Conservation (phyloP, 768 basidiomycete species). For the Coprinellus aureogranulatus region DNA sequence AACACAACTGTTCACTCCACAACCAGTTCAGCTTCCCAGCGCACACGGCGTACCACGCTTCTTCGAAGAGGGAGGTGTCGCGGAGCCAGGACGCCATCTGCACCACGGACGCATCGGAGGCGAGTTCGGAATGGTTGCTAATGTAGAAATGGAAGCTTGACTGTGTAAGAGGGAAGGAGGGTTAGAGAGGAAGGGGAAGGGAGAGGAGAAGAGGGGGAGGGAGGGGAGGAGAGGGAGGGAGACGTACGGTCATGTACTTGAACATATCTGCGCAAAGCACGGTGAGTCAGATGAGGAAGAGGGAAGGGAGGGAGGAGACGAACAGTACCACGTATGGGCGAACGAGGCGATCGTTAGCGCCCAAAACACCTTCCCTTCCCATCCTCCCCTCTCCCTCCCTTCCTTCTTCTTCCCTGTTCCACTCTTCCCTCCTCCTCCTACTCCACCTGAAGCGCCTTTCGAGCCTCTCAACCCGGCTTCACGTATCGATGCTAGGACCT, state of each 20-base stretch:
- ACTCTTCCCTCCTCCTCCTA: too few species aligned
- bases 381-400: background rate
- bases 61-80: slow-evolving; percentile 56
- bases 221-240: background rate
- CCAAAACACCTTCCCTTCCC: slow-evolving; percentile 13
- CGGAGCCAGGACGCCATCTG: slow-evolving; percentile 54
- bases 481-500: slow-evolving; percentile 10
- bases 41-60: slow-evolving; percentile 51
- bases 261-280: slow-evolving; percentile 28
- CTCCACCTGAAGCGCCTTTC: too few species aligned
- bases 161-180: slow-evolving; percentile 21
- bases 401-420: background rate
- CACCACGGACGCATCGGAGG: slow-evolving; percentile 13
- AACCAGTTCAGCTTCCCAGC: slow-evolving; percentile 55
- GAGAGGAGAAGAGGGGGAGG: background rate
- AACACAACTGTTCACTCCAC: slow-evolving; percentile 67
- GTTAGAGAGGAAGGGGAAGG: background rate
- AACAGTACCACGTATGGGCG: slow-evolving; percentile 37
- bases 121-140: slow-evolving; percentile 1
- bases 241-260: slow-evolving; percentile 26
- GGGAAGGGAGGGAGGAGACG: slow-evolving; percentile 6
- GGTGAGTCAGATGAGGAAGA: background rate
- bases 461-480: too few species aligned
- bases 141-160: slow-evolving; percentile 58
- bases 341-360: slow-evolving; percentile 25